These are phyloP conservation scores for Luvunga scandens DNA, from an alignment of 345 rosid species.

Conservation along the genomic window DNA sequence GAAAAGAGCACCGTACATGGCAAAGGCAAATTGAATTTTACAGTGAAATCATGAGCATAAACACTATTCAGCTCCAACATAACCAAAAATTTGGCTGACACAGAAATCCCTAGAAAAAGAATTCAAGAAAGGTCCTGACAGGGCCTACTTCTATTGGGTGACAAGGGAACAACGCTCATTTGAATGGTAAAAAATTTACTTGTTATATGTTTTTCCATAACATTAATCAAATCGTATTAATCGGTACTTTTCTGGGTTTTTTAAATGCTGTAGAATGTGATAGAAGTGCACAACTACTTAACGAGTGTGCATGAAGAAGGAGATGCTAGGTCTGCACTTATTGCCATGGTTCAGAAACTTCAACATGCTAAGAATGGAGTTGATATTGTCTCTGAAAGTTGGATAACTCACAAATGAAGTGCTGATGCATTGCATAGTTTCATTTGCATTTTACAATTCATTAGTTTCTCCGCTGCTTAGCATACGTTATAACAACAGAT, in stretches of 20 bases:
- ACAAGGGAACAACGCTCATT: slow-evolving; percentile 95
- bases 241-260: background rate
- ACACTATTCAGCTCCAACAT: background rate
- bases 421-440: background rate
- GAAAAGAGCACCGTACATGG: slow-evolving; percentile 32
- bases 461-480: slow-evolving; percentile 1
- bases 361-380: slow-evolving; percentile 95
- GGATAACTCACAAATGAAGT: slow-evolving; percentile 42
- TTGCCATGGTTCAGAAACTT: slow-evolving; percentile 86
- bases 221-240: background rate
- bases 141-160: slow-evolving; percentile 97
- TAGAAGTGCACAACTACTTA: slow-evolving; percentile 96
- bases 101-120: slow-evolving; percentile 3
- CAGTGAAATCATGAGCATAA: background rate
- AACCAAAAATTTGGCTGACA: slow-evolving; percentile 5
- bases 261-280: slow-evolving; percentile 53
- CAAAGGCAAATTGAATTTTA: background rate
- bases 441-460: background rate
- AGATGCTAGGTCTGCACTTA: slow-evolving; percentile 95
- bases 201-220: background rate
- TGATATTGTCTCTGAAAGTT: slow-evolving; percentile 84
- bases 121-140: slow-evolving; percentile 54
- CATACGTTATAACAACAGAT: slow-evolving; percentile 50
- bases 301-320: slow-evolving; percentile 97
- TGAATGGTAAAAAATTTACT: slow-evolving; percentile 57